These are phyloP conservation scores for Pulveroboletus sp. DNA, from an alignment of 768 basidiomycete genomes.

Conservation along the genomic window DNA sequence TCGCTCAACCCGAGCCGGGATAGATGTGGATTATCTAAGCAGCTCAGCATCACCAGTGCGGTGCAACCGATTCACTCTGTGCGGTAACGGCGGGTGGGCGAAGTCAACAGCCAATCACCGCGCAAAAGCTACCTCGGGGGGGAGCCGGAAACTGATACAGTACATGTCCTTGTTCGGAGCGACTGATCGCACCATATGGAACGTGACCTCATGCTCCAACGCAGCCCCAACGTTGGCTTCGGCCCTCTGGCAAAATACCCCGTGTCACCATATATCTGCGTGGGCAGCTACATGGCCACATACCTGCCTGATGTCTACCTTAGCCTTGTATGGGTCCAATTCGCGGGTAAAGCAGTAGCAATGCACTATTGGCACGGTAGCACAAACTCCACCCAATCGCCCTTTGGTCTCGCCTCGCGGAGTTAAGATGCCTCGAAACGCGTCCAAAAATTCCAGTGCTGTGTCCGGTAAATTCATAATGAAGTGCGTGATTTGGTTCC, in stretches of 20 bases:
- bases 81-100: background rate
- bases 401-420: slow-evolving; percentile 32
- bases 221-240: slow-evolving; percentile 56
- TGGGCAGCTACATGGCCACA: slow-evolving; percentile 24
- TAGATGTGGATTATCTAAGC: slow-evolving; percentile 26
- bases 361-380: slow-evolving; percentile 82
- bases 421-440: slow-evolving; percentile 71
- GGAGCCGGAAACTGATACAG: slow-evolving; percentile 83
- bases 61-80: too few relatives aligned
- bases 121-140: slow-evolving; percentile 39
- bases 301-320: slow-evolving; percentile 78
- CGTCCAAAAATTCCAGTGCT: slow-evolving; percentile 85
- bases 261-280: slow-evolving; percentile 5
- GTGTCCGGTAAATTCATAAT: slow-evolving; percentile 98
- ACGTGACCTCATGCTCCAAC: slow-evolving; percentile 44
- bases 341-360: slow-evolving; percentile 96
- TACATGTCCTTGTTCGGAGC: slow-evolving; percentile 98
- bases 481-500: slow-evolving; percentile 71
- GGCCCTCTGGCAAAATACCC: slow-evolving; percentile 53
- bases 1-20: background rate
- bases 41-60: slow-evolving; percentile 16
- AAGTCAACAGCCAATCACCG: slow-evolving; percentile 4
- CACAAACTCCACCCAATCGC: slow-evolving; percentile 44
- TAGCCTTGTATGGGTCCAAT: slow-evolving; percentile 59
- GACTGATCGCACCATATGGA: slow-evolving; percentile 85